A percentile compares a stretch with the other conserved stretches of the same genome.
Evolutionary conservation across 139 green algal genomes (phyloP).

Genomic region (Yamagishiella unicocca): DNA sequence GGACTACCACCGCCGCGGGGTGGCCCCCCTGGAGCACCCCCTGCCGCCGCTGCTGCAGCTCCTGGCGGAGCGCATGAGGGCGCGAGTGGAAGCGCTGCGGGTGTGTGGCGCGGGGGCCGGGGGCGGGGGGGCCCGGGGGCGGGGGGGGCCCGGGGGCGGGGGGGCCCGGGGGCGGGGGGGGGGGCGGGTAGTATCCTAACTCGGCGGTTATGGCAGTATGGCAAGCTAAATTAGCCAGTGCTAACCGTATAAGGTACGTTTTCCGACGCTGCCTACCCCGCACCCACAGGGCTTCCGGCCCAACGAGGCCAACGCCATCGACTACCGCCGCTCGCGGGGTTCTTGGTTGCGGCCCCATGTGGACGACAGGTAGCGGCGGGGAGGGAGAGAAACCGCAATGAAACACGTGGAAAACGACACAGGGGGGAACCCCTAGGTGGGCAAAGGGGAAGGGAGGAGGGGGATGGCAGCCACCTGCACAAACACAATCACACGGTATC

Average conservation of each 20-base stretch:
- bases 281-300: constrained; percentile 51
- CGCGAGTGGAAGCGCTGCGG: constrained; percentile 24
- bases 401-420: background rate
- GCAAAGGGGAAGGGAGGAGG: background rate
- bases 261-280: too few relatives aligned
- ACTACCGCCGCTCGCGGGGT: constrained; percentile 45
- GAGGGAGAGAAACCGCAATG: background rate
- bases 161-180: too few relatives aligned
- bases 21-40: constrained; percentile 9
- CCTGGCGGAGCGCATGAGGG: constrained; percentile 51
- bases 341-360: constrained; percentile 53
- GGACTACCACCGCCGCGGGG: constrained; percentile 51
- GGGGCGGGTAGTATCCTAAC: too few relatives aligned
- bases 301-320: constrained; percentile 66
- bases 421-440: background rate
- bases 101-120: background rate
- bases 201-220: too few relatives aligned
- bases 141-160: too few relatives aligned
- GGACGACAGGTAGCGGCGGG: constrained; percentile 54
- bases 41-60: constrained; percentile 43
- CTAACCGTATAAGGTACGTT: too few relatives aligned
- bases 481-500: too few relatives aligned
- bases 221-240: too few relatives aligned
- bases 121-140: too few relatives aligned
- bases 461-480: background rate